Conservation (phyloP, 345 rosid genomes). For the Jatropha curcas region DNA sequence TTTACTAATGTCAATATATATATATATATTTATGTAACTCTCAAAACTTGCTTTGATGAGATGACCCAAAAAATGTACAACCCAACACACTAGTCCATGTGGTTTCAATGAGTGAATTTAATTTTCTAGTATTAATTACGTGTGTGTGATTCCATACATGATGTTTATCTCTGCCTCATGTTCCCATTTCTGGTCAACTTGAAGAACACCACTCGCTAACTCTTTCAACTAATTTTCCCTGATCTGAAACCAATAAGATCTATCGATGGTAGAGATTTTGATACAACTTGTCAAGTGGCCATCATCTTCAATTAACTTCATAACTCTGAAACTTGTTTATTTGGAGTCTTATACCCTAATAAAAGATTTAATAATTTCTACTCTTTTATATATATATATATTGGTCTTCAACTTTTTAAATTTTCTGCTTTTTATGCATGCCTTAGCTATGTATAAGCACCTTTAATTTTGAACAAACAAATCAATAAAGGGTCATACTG, state of each 20-base stretch:
- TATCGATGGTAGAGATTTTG: slow-evolving; percentile 3
- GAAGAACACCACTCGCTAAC: neutral
- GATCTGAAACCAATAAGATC: slow-evolving; percentile 2
- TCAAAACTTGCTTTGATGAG: neutral
- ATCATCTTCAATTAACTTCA: too few relatives aligned
- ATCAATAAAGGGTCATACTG: neutral
- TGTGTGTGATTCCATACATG: neutral
- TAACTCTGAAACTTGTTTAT: neutral
- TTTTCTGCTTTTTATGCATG: neutral
- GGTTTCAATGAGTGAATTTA: slow-evolving; percentile 30
- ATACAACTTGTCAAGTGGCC: slow-evolving; percentile 14
- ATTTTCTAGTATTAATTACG: neutral
- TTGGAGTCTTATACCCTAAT: neutral
- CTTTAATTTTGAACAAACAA: neutral
- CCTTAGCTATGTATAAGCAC: neutral
- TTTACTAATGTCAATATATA: slow-evolving; percentile 8
- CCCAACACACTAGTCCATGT: slow-evolving; percentile 39
- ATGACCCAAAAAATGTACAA: slow-evolving; percentile 9
- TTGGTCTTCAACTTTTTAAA: neutral
- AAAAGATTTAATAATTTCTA: neutral
- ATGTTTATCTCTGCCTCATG: slow-evolving; percentile 12
- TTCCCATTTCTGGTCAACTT: slow-evolving; percentile 4
- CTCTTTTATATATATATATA: neutral
- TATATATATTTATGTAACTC: too few relatives aligned
- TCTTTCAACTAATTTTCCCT: neutral